Evolutionary conservation across 371 early-diverging fungal genomes (phyloP).

Genomic region (Zopfochytrium polystomum): DNA sequence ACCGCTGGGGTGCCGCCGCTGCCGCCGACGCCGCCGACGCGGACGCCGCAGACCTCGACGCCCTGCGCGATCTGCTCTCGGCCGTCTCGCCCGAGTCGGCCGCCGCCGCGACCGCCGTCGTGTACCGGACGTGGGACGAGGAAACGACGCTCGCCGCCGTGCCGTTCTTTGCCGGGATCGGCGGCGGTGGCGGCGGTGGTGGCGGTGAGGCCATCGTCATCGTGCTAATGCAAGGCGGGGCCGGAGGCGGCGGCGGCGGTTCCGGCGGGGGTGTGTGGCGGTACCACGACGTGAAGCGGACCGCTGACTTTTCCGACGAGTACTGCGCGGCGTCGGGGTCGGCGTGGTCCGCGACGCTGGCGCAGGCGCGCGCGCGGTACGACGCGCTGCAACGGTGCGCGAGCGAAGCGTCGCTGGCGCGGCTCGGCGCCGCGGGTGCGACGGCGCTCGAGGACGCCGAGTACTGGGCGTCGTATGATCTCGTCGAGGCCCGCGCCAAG

Average conservation of each 20-base stretch:
- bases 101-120: not conserved
- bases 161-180: conserved; percentile 6
- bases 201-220: not conserved
- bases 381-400: conserved; percentile 12
- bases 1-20: not conserved
- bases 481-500: not conserved
- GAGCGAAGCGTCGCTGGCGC: not conserved
- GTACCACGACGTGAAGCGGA: conserved; percentile 16
- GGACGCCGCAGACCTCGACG: not conserved
- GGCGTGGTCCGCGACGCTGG: too few species aligned
- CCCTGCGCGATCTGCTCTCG: not conserved
- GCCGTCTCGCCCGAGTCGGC: too few species aligned
- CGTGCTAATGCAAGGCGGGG: conserved; percentile 9
- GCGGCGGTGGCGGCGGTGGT: not conserved
- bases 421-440: not conserved
- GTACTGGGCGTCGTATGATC: conserved; percentile 24
- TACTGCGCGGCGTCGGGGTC: too few species aligned
- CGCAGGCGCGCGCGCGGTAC: conserved; percentile 2
- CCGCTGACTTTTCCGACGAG: conserved; percentile 6
- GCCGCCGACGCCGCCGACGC: not conserved
- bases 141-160: conserved; percentile 31
- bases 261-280: conserved; percentile 10
- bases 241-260: too few species aligned
- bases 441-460: conserved; percentile 15
- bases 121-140: conserved; percentile 26